Base-by-base conservation (phyloP, 352 stramenopile species). In the Phytopythium delawarense region DNA sequence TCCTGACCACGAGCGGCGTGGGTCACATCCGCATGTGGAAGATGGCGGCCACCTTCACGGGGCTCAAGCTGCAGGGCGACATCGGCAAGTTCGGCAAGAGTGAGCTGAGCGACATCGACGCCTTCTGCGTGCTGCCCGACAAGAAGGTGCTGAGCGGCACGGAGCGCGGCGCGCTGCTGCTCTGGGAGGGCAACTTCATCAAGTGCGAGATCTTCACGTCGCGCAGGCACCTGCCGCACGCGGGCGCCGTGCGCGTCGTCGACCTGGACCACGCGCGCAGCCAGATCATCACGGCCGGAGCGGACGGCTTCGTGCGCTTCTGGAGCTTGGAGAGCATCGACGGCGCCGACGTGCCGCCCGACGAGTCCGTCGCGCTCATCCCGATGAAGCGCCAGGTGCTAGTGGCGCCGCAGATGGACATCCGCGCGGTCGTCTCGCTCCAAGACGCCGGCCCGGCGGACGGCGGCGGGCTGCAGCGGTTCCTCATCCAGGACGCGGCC, bases 121-220 rank as follows among this genome's bases (percentile, higher is more conserved):
- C 87, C 9, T 98, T 98, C 64, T 96, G 87, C 52, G 89, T 97
- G 37, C 70, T 98, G n/a, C 95, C 93, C 4, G 92, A 98, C 63
- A 96, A 95, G 49, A 98, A 98, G 67, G 91, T 95, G 50, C 74
- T 98, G n/a, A 95, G 83, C 39, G 87, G 87, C 2, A 95, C 85
- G 0, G 91, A 97, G 62, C 78, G 78, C 18, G 91, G 91, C 21
- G 77, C 88, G 39, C 66, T 98, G 34, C 65, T 98, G 34, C 71
- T 98, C 13, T 98, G 95, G 95, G 95, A 98, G 50, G 95, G 93
- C 12, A 92, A 97, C 65, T 98, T 98, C 61, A 98, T 98, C 66
- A 98, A 98, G 78, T 98, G 88, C 59, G 86, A 96, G 59, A 76
- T 98, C 50, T 63, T 87, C 21, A 89, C 81, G 20, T 81, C 75